Evolutionary conservation across 768 basidiomycete genomes (phyloP), one percentile per base, ranked within the genome.

Genomic region (Lepiota venenata): DNA sequence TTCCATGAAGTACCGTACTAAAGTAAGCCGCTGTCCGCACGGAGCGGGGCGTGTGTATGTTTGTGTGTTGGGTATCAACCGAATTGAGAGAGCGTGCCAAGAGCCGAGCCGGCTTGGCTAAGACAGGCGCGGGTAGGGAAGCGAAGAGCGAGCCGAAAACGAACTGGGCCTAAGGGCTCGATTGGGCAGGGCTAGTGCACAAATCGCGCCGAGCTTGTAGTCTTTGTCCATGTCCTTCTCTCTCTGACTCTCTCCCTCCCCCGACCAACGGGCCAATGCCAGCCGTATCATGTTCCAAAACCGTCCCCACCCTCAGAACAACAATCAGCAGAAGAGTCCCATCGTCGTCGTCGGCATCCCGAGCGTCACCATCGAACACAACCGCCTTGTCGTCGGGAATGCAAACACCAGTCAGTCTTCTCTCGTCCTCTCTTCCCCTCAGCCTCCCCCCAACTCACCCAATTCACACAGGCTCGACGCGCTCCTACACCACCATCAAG

Each of bases 401-500:
- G 78, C 89, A 36, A 76, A 82, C 68, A 81, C 76, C 64, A 85
- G 90, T 91, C 58, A 56, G 87, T 84, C 42, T 50, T 51, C 51
- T 53, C 55, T 43, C 49, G 16, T 22, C 41, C 58, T 49, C 56
- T 38, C 20, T 20, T 45, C 27, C 60, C 46, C 51, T 29, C 49
- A 2, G 47, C 37, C 42, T 45, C 38, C 60, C 61, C 14, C 51
- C 51, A 36, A 52, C 52, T 53, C 43, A 49, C 55, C 32, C 25
- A 25, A 25, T 25, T n/a, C 12, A 14, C 57, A 27, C 64, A 96
- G 93, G 78, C 63, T 93, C 91, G 15, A 84, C 83, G 55, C 87
- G 94, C 63, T 87, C 88, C 16, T 99, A 95, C 69, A 95, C 94
- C 25, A 88, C 92, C 46, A 82, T 98, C 78, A 98, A 98, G 76